These are phyloP conservation scores for Ploettnerulaceae sp. DNA, from an alignment of 2,329 filamentous ascomycete species.

Conservation along the genomic window DNA sequence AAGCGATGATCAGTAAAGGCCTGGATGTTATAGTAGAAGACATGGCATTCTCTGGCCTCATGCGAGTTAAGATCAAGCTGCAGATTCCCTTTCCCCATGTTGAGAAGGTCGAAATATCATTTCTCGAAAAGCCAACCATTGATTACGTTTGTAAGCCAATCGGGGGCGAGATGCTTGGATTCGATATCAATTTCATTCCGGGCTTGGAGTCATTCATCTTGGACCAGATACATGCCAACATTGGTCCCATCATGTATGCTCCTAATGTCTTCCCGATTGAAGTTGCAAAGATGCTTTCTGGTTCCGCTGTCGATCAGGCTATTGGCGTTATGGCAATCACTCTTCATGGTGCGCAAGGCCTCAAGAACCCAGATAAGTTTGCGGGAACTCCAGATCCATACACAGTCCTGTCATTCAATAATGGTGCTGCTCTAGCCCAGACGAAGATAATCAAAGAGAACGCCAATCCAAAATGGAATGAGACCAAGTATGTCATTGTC, in stretches of 20 bases:
- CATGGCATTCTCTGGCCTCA: conserved; percentile 91
- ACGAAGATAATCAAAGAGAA: conserved; percentile 87
- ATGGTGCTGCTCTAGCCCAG: conserved; percentile 72
- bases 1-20: conserved; percentile 95
- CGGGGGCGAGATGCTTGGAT: conserved; percentile 90
- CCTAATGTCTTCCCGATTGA: conserved; percentile 98
- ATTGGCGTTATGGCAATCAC: conserved; percentile 91
- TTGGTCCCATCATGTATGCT: conserved; percentile 89
- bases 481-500: conserved; percentile 92
- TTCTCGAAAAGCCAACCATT: conserved; percentile 76
- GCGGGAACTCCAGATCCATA: conserved; percentile 90
- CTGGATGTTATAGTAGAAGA: conserved; percentile 97
- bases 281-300: conserved; percentile 95
- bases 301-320: conserved; percentile 89
- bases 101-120: conserved; percentile 91
- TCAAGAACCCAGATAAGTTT: conserved; percentile 95
- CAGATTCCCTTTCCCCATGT: conserved; percentile 95
- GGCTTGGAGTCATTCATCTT: conserved; percentile 90
- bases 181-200: conserved; percentile 98
- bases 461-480: conserved; percentile 86
- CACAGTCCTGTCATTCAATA: conserved; percentile 77
- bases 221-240: conserved; percentile 90
- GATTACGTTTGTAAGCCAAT: conserved; percentile 98
- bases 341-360: conserved; percentile 81
- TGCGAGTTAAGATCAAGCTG: conserved; percentile 96